These are phyloP conservation scores for Elsinoe ampelina DNA, from an alignment of 2,329 filamentous ascomycete genomes.

Conservation along the genomic window DNA sequence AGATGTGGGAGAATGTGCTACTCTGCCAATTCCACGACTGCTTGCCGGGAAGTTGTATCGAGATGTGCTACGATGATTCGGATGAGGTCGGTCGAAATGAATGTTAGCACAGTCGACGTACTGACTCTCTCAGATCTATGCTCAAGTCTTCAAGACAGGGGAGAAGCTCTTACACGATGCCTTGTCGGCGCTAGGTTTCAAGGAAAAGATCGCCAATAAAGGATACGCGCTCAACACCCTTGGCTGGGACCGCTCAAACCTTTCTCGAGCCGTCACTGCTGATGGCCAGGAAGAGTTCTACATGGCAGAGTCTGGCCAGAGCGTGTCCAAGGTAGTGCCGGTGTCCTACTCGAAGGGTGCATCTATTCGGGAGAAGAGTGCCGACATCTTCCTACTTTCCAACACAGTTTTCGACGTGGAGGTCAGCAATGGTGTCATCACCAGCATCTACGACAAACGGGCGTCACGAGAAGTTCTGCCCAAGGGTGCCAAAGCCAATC, in stretches of 20 bases:
- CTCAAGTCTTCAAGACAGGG: constrained; percentile 68
- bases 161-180: constrained; percentile 62
- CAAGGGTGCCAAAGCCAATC: constrained; percentile 66
- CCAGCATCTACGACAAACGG: constrained; percentile 68
- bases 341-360: constrained; percentile 25
- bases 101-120: not conserved
- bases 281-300: constrained; percentile 20
- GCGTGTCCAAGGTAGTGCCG: constrained; percentile 29
- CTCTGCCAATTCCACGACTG: constrained; percentile 98
- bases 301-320: constrained; percentile 33
- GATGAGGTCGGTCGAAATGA: constrained; percentile 47
- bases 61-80: constrained; percentile 97
- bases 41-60: constrained; percentile 85
- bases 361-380: constrained; percentile 41
- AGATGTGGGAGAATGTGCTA: constrained; percentile 88
- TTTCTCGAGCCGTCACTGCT: constrained; percentile 19
- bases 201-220: constrained; percentile 35
- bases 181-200: constrained; percentile 56
- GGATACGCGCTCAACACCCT: constrained; percentile 71
- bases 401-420: constrained; percentile 69
- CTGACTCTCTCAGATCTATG: constrained; percentile 53
- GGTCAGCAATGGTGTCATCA: constrained; percentile 67
- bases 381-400: constrained; percentile 64
- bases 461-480: constrained; percentile 70
- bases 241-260: constrained; percentile 56